Evolutionary conservation across 257 asterid species (phyloP).

Genomic region (Primulina eburnea): DNA sequence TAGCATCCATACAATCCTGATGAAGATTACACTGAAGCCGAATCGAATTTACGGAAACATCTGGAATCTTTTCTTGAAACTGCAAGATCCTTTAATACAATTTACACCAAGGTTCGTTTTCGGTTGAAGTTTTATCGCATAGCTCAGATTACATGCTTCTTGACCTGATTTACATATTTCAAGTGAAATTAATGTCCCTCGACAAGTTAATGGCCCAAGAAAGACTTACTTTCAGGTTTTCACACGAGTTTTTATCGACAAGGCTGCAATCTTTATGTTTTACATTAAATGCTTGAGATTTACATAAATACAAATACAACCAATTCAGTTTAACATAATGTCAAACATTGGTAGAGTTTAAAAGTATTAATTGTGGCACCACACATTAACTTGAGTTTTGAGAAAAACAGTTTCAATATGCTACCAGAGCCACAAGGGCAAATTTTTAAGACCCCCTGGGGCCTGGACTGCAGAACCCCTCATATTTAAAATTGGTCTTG

Average conservation of each 20-base stretch:
- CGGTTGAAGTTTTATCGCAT: conserved; percentile 12
- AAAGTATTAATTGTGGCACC: too few species aligned
- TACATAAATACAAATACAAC: not conserved
- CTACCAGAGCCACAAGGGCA: too few species aligned
- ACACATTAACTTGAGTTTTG: too few species aligned
- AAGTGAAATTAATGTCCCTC: conserved; percentile 1
- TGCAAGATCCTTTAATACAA: conserved; percentile 84
- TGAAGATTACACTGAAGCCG: conserved; percentile 84
- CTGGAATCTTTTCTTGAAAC: conserved; percentile 95
- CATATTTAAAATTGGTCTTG: too few species aligned
- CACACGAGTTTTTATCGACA: not conserved
- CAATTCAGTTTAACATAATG: not conserved
- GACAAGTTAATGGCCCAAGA: not conserved
- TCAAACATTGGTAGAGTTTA: not conserved
- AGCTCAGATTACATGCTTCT: conserved; percentile 18
- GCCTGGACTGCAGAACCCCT: too few species aligned
- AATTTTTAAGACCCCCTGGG: too few species aligned
- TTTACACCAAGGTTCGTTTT: conserved; percentile 80
- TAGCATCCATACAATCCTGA: conserved; percentile 95
- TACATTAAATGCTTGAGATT: not conserved
- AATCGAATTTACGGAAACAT: conserved; percentile 75
- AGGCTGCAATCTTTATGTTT: not conserved
- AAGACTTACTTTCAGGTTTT: not conserved
- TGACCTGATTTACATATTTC: conserved; percentile 6
- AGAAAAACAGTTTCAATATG: too few species aligned